These are phyloP conservation scores for Tephrocybe sp. DNA, from an alignment of 768 basidiomycete genomes.

Conservation along the genomic window DNA sequence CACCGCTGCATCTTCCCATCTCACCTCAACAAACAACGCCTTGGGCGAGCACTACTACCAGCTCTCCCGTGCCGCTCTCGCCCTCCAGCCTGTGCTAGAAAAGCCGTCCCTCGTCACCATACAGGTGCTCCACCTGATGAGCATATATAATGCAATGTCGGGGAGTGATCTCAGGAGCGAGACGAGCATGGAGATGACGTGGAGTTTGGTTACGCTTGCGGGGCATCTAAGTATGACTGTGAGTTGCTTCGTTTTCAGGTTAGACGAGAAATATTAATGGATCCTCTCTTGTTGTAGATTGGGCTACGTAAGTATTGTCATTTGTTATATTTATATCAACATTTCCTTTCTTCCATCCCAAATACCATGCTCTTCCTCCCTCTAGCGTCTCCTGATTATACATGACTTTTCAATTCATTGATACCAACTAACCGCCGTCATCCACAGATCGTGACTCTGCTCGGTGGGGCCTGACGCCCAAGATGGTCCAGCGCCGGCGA, in stretches of 20 bases:
- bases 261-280: not conserved
- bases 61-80: constrained; percentile 62
- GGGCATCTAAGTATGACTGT: constrained; percentile 67
- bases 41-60: constrained; percentile 68
- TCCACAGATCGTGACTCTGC: constrained; percentile 61
- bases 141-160: constrained; percentile 71
- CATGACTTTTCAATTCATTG: too few species aligned
- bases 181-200: constrained; percentile 72
- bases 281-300: constrained; percentile 36
- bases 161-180: constrained; percentile 60
- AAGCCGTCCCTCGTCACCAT: constrained; percentile 72
- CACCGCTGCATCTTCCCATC: not conserved
- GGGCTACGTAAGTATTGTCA: constrained; percentile 58
- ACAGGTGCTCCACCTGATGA: constrained; percentile 66
- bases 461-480: constrained; percentile 60
- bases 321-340: not conserved
- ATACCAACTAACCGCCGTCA: not conserved
- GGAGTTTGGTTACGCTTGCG: constrained; percentile 65
- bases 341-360: not conserved
- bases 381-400: too few species aligned
- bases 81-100: constrained; percentile 67
- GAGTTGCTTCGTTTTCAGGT: constrained; percentile 20
- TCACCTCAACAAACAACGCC: constrained; percentile 18
- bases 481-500: constrained; percentile 64
- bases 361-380: too few species aligned